A percentile compares a stretch with the other conserved stretches of the same genome.
Evolutionary conservation across 768 basidiomycete genomes (phyloP).

Genomic region (Lactarius quietus): DNA sequence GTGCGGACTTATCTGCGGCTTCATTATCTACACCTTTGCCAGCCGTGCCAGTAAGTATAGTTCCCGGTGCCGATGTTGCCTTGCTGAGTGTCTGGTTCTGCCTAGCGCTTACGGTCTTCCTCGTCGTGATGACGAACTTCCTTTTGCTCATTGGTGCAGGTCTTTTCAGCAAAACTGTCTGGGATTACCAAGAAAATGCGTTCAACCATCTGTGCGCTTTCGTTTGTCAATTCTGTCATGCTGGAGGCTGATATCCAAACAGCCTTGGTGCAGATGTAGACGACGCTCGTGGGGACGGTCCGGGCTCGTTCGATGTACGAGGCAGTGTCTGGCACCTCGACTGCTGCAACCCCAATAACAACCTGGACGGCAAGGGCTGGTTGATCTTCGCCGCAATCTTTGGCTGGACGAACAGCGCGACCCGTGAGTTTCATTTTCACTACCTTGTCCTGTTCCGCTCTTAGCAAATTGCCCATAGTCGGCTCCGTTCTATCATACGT

Average conservation of each 20-base stretch:
- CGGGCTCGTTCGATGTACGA: constrained; percentile 77
- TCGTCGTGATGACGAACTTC: constrained; percentile 88
- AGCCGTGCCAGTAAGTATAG: constrained; percentile 59
- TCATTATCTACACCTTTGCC: constrained; percentile 76
- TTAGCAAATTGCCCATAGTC: constrained; percentile 34
- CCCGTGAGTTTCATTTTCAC: constrained; percentile 41
- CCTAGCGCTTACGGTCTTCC: constrained; percentile 79
- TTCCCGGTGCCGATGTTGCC: not conserved
- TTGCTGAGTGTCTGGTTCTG: not conserved
- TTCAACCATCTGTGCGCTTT: constrained; percentile 50
- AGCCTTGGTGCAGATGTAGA: constrained; percentile 71
- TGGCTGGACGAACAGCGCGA: constrained; percentile 86
- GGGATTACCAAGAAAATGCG: constrained; percentile 63
- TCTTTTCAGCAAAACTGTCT: constrained; percentile 77
- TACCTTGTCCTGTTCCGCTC: not conserved
- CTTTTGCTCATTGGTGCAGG: constrained; percentile 93
- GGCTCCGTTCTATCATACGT: constrained; percentile 85
- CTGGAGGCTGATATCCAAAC: not conserved
- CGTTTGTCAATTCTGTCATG: not conserved
- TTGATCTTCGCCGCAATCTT: constrained; percentile 80
- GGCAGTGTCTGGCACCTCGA: constrained; percentile 87
- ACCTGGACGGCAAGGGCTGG: constrained; percentile 57
- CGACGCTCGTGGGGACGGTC: constrained; percentile 65
- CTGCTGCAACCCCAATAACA: constrained; percentile 69
- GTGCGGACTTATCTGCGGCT: constrained; percentile 69